Evolutionary conservation across 345 rosid species (phyloP), one percentile per base, ranked within the genome.

Genomic region (Corchorus capsularis): DNA sequence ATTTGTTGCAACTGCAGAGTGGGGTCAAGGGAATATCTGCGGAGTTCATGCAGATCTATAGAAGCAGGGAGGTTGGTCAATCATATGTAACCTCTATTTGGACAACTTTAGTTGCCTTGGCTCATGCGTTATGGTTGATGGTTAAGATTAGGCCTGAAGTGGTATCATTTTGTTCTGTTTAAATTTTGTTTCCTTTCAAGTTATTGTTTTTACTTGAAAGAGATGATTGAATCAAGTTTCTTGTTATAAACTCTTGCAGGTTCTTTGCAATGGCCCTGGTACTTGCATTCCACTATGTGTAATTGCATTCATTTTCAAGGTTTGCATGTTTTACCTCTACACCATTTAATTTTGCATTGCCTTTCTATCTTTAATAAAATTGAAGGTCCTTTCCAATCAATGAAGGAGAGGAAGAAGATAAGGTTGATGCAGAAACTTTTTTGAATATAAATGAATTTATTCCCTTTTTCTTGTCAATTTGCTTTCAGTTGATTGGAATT

Each of bases 41-140:
- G n/a, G 81, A 84, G 83, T 91, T 85, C 73, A 80, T 86, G 89
- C 94, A 89, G 83, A 92, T 93, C 62, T 91, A 90, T 75, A 91
- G 97, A 80, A 96, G 98, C 79, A 85, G 99, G 77, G 98, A 96
- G 87, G 99, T 93, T 75, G 99, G 98, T 65, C 98, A 93, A 75
- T 93, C 97, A 19, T 93, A 92, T 77, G 57, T 89, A 68, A 96
- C 99, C 64, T 96, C 97, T 75, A 84, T 91, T 49, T 90, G 93
- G 84, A 91, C 98, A 74, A 90, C 98, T 74, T 82, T 92, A 76
- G 81, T 88, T 57, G 98, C 98, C 74, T 73, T 78, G 0, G 83
- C 81, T 77, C 94, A 91, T 65, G 98, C 94, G 46, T 69, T 89
- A 52, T 88, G 87, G 87, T 80, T 96, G 61, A 93, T 91, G 97